Evolutionary conservation across 176 grass and related monocot genomes (phyloP), one percentile per base, ranked within the genome.

Genomic region (Musa itinerans): DNA sequence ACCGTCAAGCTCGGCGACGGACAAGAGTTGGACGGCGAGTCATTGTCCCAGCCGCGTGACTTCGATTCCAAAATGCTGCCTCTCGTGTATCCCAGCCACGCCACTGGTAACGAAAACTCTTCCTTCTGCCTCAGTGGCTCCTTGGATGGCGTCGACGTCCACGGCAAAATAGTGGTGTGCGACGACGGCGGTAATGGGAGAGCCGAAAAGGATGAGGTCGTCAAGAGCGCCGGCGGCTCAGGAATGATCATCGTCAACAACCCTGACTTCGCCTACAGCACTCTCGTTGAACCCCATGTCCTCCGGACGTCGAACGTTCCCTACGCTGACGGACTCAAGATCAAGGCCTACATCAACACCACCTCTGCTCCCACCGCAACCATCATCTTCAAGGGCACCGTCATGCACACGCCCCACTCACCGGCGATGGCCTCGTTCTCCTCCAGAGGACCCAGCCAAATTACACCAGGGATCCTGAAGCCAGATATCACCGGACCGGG

Each of bases 401-500:
- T 72, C 15, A 34, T 79, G 53, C 69, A 83, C 53, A 54, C 52
- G 13, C 86, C 83, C 0, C 69, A 51, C 54, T 87, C 92, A 58
- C 89, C 92, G 51, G 80, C 79, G 69, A 53, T 89, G 8, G 82
- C 86, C 0, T 83, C 84, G 7, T 96, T 96, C 82, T 96, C 92
- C 4, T 87, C 86, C 15, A 86, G 86, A 51, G 92, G 86, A 4
- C 86, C 86, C 1, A 92, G 68, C 81, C 11, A 51, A 50, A 20
- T 57, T 0, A 89, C 79, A 70, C 79, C 76, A 0, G 78, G 83
- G 1, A 92, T 96, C 2, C 73, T 96, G 10, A 96, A 96, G 75
- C 92, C 92, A 11, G 89, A 96, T 76, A 67, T 92, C 77, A 58
- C 83, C 29, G 89, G 82, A 1, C 92, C 92, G 1, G 89, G 89